A percentile compares a stretch with the other conserved stretches of the same genome.
Evolutionary conservation across 495 filamentous ascomycete species (phyloP).

Genomic region (Pseudoneurospora amorphoporcata): DNA sequence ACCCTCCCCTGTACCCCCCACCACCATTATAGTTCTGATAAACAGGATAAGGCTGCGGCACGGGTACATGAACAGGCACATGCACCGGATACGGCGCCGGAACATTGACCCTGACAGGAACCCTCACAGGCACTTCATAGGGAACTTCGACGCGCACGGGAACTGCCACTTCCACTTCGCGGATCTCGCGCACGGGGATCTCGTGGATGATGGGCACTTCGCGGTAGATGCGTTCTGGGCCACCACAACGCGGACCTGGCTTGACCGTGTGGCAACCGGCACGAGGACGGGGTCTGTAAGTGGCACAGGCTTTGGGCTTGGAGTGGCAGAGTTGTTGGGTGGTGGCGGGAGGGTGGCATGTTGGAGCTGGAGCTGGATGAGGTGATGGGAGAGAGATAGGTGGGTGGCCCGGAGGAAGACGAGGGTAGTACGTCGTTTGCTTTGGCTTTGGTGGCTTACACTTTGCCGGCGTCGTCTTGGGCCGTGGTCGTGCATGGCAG

Average conservation of each 20-base stretch:
- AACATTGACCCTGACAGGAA: background rate
- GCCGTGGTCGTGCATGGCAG: background rate
- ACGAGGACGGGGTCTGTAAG: background rate
- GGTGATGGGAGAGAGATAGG: background rate
- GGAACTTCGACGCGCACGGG: background rate
- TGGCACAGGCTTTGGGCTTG: background rate
- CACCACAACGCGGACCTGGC: background rate
- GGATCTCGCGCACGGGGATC: background rate
- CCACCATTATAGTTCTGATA: background rate
- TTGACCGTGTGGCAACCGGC: background rate
- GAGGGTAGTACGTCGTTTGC: background rate
- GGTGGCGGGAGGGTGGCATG: background rate
- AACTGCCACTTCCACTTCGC: background rate
- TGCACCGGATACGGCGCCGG: background rate
- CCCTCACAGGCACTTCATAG: background rate
- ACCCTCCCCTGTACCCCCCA: background rate
- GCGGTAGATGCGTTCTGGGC: background rate
- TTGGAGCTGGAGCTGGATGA: background rate
- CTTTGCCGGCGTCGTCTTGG: background rate
- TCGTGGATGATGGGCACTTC: background rate
- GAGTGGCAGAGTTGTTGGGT: background rate
- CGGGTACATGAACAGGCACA: background rate
- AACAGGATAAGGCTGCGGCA: background rate
- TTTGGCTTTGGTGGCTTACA: background rate
- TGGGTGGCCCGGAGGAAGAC: background rate